Base-by-base conservation (phyloP, 805 yeast genomes). In the Teunomyces stri region DNA sequence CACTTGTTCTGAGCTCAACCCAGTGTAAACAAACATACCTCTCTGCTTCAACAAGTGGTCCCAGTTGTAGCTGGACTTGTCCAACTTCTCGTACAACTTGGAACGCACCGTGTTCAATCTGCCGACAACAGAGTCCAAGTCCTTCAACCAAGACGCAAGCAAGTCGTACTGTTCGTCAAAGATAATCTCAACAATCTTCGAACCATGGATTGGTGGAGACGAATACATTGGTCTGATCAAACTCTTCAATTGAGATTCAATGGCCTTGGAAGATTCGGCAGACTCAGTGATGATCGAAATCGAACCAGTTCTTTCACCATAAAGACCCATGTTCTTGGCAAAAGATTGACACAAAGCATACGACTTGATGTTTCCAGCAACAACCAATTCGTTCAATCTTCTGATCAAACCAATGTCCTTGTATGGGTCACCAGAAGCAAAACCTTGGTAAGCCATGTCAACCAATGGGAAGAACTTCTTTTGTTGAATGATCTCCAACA, bases 1-100 rank as follows among this genome's bases (percentile, higher is more conserved):
- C 42, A 89, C 92, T 70, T 90, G 96, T 43, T 79, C 81, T 39
- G 80, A 73, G 28, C 69, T 64, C 52, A 92, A 77, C 6, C 97
- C 96, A 30, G 97, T 91, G 75, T 79, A 92, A 59, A 92, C 88
- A 71, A 92, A 92, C 98, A 92, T 92, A 58, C 99, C 99, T 65
- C 92, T 86, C 69, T 92, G 98, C 62, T 84, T 79, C 47, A 87
- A 74, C 59, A 92, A 77, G 63, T 88, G 96, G 46, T 85, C 85
- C 98, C 98, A 92, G 65, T 81, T 75, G 56, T 85, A 77, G 62
- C 70, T 75, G 62, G 82, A 72, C 62, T 74, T 81, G 72, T 74
- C 82, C 59, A 89, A 78, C 51, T 80, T 75, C 46, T 79, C 76
- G 66, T 80, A 80, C 62, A 92, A 76, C 51, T 78, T 68, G 46